Percentiles rank a stretch among this genome's conserved stretches.
phyloP scores from a whole-genome alignment of 2,329 filamentous ascomycete genomes.

The Cyphellophora attinorum region DNA sequence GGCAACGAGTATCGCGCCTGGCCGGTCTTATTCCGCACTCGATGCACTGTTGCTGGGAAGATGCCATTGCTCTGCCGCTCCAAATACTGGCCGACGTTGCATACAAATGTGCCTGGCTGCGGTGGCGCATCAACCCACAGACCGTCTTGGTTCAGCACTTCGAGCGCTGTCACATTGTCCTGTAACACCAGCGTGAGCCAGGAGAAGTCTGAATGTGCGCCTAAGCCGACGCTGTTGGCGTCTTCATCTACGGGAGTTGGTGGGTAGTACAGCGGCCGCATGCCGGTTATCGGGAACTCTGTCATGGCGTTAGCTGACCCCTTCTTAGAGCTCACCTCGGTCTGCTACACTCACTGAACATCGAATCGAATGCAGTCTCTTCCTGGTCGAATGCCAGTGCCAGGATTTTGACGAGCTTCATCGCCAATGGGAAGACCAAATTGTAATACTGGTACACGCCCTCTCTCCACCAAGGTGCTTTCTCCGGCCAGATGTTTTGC shows the following conservation, averaged over 20 bases:
- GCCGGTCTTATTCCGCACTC: constrained; percentile 26
- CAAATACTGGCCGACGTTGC: constrained; percentile 38
- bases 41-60: constrained; percentile 37
- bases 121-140: constrained; percentile 34
- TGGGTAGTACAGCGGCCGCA: constrained; percentile 32
- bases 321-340: too few relatives aligned
- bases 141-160: constrained; percentile 33
- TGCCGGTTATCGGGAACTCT: constrained; percentile 32
- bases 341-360: too few relatives aligned
- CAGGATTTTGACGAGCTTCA: constrained; percentile 25
- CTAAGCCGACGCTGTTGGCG: constrained; percentile 24
- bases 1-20: constrained; percentile 33
- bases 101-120: constrained; percentile 31
- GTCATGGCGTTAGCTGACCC: too few relatives aligned
- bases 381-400: constrained; percentile 31
- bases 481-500: constrained; percentile 18
- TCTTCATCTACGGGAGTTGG: constrained; percentile 21
- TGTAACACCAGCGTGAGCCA: constrained; percentile 38
- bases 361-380: constrained; percentile 27
- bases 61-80: constrained; percentile 30
- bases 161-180: constrained; percentile 35
- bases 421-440: constrained; percentile 21
- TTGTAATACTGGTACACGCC: constrained; percentile 27
- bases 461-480: constrained; percentile 22
- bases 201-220: constrained; percentile 34